Evolutionary conservation across 352 stramenopile species (phyloP).

Genomic region (Phytopythium montanum): DNA sequence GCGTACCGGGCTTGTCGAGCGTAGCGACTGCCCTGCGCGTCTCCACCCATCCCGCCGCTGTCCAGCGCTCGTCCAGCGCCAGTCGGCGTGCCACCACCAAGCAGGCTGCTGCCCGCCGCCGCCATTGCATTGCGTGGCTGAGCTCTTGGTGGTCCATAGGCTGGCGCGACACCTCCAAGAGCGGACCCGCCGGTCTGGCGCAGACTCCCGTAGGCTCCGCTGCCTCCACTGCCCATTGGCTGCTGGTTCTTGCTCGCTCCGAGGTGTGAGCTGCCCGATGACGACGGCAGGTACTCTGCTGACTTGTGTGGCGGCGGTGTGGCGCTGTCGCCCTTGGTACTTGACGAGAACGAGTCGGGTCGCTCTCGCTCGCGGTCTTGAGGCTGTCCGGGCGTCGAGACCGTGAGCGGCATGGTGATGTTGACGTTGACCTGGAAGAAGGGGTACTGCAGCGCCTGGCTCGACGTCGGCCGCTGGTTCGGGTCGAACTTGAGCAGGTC

Average conservation of each 20-base stretch:
- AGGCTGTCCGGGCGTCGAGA: conserved; percentile 55
- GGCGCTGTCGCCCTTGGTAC: conserved; percentile 39
- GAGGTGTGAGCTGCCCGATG: conserved; percentile 39
- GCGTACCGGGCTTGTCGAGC: conserved; percentile 75
- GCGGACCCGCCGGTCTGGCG: conserved; percentile 23
- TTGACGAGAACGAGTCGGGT: conserved; percentile 19
- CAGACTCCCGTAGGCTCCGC: conserved; percentile 32
- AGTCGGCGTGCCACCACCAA: conserved; percentile 51
- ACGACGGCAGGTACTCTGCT: conserved; percentile 27
- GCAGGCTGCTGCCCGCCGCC: conserved; percentile 58
- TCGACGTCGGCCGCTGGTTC: conserved; percentile 90
- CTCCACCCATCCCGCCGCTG: conserved; percentile 29
- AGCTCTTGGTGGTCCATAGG: conserved; percentile 41
- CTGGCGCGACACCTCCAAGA: conserved; percentile 8
- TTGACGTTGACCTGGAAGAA: conserved; percentile 92
- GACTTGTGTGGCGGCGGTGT: conserved; percentile 65
- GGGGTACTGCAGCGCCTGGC: conserved; percentile 92
- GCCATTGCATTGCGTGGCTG: conserved; percentile 69
- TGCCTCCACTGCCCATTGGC: conserved; percentile 15
- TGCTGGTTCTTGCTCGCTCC: conserved; percentile 53
- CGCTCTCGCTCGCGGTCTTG: conserved; percentile 36
- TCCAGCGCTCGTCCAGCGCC: conserved; percentile 42
- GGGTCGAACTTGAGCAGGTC: conserved; percentile 94
- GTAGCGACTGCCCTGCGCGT: conserved; percentile 67
- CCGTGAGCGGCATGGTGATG: conserved; percentile 62